These are phyloP conservation scores for Parascedosporium putredinis DNA, from an alignment of 2,329 filamentous ascomycete species.

Conservation along the genomic window DNA sequence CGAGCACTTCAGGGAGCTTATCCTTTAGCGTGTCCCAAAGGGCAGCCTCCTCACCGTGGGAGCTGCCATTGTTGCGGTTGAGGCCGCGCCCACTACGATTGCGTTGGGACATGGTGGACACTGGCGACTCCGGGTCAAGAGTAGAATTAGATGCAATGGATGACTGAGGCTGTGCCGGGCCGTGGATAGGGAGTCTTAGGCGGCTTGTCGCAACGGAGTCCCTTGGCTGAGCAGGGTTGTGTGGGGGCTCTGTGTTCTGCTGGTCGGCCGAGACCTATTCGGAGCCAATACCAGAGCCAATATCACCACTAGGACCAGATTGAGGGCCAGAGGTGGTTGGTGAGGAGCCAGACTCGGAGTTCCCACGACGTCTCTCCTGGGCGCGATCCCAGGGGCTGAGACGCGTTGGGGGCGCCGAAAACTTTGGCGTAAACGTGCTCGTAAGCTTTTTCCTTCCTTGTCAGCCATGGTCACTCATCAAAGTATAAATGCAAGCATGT, in stretches of 20 bases:
- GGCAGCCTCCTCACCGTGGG: slow-evolving; percentile 31
- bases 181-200: background rate
- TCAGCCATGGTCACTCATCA: slow-evolving; percentile 4
- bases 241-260: background rate
- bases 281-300: no score
- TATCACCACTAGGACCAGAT: background rate
- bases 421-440: background rate
- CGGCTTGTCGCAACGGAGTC: background rate
- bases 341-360: background rate
- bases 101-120: slow-evolving; percentile 29
- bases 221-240: background rate
- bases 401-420: background rate
- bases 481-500: no score
- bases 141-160: background rate
- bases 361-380: background rate
- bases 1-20: slow-evolving; percentile 28
- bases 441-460: slow-evolving; percentile 1
- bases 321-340: background rate
- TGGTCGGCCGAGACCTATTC: background rate
- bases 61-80: slow-evolving; percentile 31
- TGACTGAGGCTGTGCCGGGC: background rate
- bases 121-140: background rate
- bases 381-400: background rate
- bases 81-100: slow-evolving; percentile 33
- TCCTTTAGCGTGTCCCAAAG: slow-evolving; percentile 31